Conservation (phyloP, 495 filamentous ascomycete species). For the Neurospora sp. region DNA sequence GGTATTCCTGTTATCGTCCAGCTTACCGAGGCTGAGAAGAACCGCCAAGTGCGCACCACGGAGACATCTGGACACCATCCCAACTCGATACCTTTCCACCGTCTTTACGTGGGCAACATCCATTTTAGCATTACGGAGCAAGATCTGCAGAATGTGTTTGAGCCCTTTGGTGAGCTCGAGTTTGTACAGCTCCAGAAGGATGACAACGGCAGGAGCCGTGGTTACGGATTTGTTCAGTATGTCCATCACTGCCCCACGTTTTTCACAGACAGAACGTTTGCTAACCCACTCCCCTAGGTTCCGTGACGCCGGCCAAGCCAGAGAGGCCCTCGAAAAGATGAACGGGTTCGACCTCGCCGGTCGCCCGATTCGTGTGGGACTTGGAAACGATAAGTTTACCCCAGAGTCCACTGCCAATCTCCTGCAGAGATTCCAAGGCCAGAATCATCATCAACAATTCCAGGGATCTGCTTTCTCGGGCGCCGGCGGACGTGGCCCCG, state of each 20-base stretch:
- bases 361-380: conserved; percentile 94
- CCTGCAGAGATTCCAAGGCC: conserved; percentile 77
- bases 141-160: conserved; percentile 93
- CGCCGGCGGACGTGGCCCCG: conserved; percentile 76
- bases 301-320: conserved; percentile 80
- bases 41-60: conserved; percentile 84
- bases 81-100: conserved; percentile 85
- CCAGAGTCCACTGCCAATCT: conserved; percentile 89
- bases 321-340: conserved; percentile 96
- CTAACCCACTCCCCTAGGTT: conserved; percentile 52
- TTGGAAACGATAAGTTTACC: conserved; percentile 99
- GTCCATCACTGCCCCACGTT: conserved; percentile 28
- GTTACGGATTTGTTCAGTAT: conserved; percentile 98
- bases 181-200: conserved; percentile 97
- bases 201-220: conserved; percentile 79
- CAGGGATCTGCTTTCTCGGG: conserved; percentile 95
- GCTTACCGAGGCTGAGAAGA: conserved; percentile 98
- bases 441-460: conserved; percentile 64
- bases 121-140: conserved; percentile 99
- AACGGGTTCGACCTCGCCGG: conserved; percentile 98
- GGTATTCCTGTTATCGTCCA: conserved; percentile 98
- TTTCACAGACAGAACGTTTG: conserved; percentile 2
- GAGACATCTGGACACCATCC: conserved; percentile 54
- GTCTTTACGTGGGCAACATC: conserved; percentile 98
- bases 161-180: conserved; percentile 95